Evolutionary conservation across 2,329 filamentous ascomycete species (phyloP), one percentile per base, ranked within the genome.

Genomic region (Cercospora berteroae): DNA sequence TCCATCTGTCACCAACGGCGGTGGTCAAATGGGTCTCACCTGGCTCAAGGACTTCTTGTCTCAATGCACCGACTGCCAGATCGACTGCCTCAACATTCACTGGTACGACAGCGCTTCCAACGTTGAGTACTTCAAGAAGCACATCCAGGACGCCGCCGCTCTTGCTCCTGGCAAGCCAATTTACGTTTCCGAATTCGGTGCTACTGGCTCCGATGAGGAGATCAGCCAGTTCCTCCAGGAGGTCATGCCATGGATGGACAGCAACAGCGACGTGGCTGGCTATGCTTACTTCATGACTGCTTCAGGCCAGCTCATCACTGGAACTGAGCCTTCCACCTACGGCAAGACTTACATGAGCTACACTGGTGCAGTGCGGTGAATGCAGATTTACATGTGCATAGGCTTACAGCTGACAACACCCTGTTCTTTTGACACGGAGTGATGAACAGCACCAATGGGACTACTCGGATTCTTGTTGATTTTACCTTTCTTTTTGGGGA

Each of bases 131-230:
- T 87, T 90, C 78, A 85, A 88, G 71, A 67, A 76, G 44, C 86
- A 89, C 77, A 75, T 89, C 64, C 70, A 75, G 23, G 72, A 79
- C n/a, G 80, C 82, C 29, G 78, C 79, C 64, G 67, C 67, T 12
- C 72, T 80, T n/a, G 75, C 74, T 36, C 74, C 75, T 56, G 77
- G 76, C 25, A 77, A 79, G 64, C 62, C 76, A n/a, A 73, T 90
- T 77, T 89, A 85, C 85, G 79, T 90, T 65, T 89, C 87, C 65
- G 88, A 90, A 82, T 90, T 90, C 71, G 88, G 84, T 25, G 83
- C 86, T 63, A 75, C 79, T 36, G 84, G 81, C 66, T 69, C 78
- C 48, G 79, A 81, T 25, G 76, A 83, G 70, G 77, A 83, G 68
- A 77, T 77, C 56, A 63, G 77, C 69, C 68, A 68, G 39, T 89